Percentiles rank a stretch among this genome's conserved stretches.
phyloP scores from a whole-genome alignment of 2,329 filamentous ascomycete species.

The Aureobasidium subglaciale region DNA sequence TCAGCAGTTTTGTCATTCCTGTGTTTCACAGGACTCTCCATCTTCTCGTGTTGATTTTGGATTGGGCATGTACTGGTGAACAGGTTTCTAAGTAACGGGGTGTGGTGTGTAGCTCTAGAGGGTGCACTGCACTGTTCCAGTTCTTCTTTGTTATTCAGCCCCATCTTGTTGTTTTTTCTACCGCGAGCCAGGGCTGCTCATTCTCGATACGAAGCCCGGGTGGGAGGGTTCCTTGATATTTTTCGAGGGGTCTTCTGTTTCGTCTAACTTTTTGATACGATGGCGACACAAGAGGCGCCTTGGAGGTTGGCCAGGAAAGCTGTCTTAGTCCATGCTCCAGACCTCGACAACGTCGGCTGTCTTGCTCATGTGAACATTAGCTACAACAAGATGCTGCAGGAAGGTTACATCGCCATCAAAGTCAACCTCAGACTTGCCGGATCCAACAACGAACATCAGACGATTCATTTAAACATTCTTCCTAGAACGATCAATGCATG shows the following conservation, averaged over 20 bases:
- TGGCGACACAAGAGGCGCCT: not conserved
- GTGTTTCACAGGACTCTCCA: constrained; percentile 11
- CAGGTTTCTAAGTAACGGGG: not conserved
- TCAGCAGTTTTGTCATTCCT: constrained; percentile 11
- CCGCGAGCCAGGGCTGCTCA: constrained; percentile 11
- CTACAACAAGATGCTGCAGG: not conserved
- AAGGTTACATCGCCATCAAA: constrained; percentile 1
- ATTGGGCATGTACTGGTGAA: constrained; percentile 10
- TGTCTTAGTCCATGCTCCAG: constrained; percentile 1
- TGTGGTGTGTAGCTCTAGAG: not conserved
- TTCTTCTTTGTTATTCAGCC: not conserved
- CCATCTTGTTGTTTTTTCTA: not conserved
- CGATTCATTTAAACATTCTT: not conserved
- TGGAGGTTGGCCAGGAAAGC: not conserved
- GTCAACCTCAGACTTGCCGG: not conserved
- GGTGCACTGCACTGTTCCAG: not conserved
- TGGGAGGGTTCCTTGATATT: constrained; percentile 8
- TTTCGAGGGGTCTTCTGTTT: not conserved
- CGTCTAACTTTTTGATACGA: not conserved
- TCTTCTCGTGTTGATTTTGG: constrained; percentile 12
- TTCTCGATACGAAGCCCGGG: constrained; percentile 7
- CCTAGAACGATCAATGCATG: not conserved
- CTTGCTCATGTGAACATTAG: not conserved
- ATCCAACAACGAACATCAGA: not conserved
- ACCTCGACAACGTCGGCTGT: not conserved